Evolutionary conservation across 2,329 filamentous ascomycete species (phyloP).

Genomic region (Teratosphaeria gauchensis): DNA sequence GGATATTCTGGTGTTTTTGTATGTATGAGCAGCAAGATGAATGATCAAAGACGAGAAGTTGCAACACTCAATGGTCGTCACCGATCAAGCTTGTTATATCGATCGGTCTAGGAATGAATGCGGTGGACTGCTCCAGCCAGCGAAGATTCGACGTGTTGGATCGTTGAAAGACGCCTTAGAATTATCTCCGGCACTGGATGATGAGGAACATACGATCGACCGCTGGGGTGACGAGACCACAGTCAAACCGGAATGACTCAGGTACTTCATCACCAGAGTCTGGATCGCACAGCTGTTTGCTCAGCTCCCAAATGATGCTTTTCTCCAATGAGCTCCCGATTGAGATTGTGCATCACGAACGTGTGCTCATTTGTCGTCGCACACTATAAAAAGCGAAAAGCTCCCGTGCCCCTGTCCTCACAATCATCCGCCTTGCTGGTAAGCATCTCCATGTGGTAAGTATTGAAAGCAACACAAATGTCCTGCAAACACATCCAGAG

Average conservation of each 20-base stretch:
- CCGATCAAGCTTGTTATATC: no score
- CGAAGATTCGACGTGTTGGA: no score
- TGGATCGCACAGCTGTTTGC: neutral
- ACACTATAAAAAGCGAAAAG: neutral
- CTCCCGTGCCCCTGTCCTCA: neutral
- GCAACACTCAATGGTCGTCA: neutral
- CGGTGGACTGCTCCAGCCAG: no score
- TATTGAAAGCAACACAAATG: neutral
- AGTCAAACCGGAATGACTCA: neutral
- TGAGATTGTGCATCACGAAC: neutral
- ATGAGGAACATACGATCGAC: no score
- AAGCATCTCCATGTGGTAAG: neutral
- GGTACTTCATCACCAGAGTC: neutral
- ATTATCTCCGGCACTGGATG: no score
- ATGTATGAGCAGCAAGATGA: neutral
- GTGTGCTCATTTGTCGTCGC: neutral
- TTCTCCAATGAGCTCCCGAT: neutral
- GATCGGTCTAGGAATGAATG: no score
- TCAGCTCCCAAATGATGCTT: neutral
- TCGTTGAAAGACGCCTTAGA: no score
- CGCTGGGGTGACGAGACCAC: no score
- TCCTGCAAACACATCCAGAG: neutral
- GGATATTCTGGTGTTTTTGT: neutral
- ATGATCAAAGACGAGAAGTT: neutral
- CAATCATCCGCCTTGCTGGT: no score